Evolutionary conservation across 495 filamentous ascomycete species (phyloP).

Genomic region (Cercophora samala): DNA sequence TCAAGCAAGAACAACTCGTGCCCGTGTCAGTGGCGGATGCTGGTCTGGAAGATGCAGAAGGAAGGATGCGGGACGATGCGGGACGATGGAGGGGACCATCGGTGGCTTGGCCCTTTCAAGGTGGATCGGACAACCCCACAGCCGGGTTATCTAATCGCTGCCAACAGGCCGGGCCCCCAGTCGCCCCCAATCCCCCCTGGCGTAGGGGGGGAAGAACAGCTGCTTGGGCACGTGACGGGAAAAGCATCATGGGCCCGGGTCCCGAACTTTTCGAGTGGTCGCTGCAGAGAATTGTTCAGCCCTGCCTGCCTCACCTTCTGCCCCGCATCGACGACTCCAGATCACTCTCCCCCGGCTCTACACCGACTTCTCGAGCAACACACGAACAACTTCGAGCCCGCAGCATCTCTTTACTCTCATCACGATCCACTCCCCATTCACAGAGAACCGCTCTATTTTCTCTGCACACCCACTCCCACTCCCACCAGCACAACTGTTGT

Average conservation of each 20-base stretch:
- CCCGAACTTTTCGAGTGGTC: constrained; percentile 10
- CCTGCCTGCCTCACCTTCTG: constrained; percentile 12
- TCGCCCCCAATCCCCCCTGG: no score
- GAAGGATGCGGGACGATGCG: background rate
- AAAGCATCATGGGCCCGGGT: constrained; percentile 2
- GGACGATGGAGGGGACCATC: background rate
- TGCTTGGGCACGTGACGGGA: constrained; percentile 12
- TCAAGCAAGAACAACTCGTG: background rate
- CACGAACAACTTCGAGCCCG: background rate
- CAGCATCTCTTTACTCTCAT: background rate
- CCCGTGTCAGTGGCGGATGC: background rate
- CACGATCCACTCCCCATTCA: background rate
- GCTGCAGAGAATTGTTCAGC: constrained; percentile 15
- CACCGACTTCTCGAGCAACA: constrained; percentile 3
- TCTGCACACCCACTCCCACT: background rate
- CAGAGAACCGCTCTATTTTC: background rate
- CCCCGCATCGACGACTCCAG: constrained; percentile 15
- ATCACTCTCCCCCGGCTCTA: constrained; percentile 4
- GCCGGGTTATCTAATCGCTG: background rate
- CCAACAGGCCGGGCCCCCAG: background rate
- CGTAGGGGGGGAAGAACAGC: background rate
- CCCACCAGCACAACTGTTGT: no score
- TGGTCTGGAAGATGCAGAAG: background rate
- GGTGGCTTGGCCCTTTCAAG: background rate
- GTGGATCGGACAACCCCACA: background rate